Base-by-base conservation (phyloP, 768 basidiomycete species). In the Boletellus emodensis region DNA sequence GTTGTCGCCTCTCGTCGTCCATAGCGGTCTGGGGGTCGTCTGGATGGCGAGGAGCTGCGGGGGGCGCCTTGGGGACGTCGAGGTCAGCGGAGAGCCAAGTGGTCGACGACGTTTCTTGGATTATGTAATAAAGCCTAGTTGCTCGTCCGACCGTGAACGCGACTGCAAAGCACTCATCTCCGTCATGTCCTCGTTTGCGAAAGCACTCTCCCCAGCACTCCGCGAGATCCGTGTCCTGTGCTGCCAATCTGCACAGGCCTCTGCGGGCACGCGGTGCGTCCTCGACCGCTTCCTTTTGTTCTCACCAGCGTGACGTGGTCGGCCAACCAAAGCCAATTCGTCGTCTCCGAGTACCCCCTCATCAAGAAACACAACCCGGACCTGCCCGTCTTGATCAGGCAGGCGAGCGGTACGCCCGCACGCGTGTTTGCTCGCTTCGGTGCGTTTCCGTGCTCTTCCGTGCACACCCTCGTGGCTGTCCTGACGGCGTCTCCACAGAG, bases 291-390 rank as follows among this genome's bases (percentile, higher is more conserved):
- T 15, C 11, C 18, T 28, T 22, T 20, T 3, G 26, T 10, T 30
- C 10, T 30, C 10, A 11, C 46, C 34, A 24, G 24, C 24, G 6
- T 24, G 39, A 45, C 39, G 32, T 44, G 20, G 42, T 41, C 53
- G 15, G 56, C 34, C 18, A 4, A 59, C 51, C 40, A n/a, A 66
- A 92, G 91, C 58, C 83, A 90, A 70, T 93, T 91, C 70, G 80
- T 93, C 61, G 67, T 82, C 38, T 77, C 87, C 24, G 79, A 82
- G 55, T 91, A 92, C 63, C 81, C 86, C 5, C 58, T 74, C 46
- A 80, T 91, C 62, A 91, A 92, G 72, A 78, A 87, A 65, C 72
- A 85, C 68, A 93, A 93, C 64, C 90, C 90, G 35, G 84, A 93
- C 71, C 72, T 93, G n/a, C 90, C 89, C 15, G 77, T 90, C 34